Evolutionary conservation across 768 basidiomycete genomes (phyloP), one percentile per base, ranked within the genome.

Genomic region (Phylloporus rhodoxanthus): DNA sequence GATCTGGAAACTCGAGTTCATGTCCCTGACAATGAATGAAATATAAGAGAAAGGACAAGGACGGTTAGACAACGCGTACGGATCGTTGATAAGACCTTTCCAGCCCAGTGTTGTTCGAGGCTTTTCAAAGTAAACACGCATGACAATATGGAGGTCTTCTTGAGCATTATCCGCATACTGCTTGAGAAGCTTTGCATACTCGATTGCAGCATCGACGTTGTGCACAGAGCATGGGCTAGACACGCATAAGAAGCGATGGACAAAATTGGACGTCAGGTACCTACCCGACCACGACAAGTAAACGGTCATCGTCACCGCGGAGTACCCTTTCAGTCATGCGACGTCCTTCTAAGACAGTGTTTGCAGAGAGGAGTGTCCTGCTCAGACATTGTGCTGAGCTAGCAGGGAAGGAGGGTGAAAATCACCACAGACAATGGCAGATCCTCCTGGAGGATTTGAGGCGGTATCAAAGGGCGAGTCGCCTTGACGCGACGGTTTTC

Each of bases 81-180:
- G 94, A 62, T 97, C 93, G 64, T 97, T 98, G 70, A 98, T 97
- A 54, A 98, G 80, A 32, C 95, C 95, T 68, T 99, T 99, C 95
- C 95, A 99, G 23, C 96, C 96, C 42, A 98, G 87, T 0, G 95
- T 97, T 7, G 95, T 98, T 26, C 95, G 78, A 1, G 86, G 86
- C 61, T 98, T 98, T 61, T 98, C 95, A 63, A 98, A 99, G 75
- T 99, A 98, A 58, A 97, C 92, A 23, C 93, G 85, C 95, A 98
- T 98, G 57, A 98, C 76, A 61, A 99, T 96, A 68, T 87, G 78
- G 28, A 99, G 77, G 58, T 97, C 96, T 10, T 89, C 84, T 61
- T 81, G 82, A 39, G 87, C 82, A 10, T 69, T 68, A 32, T 92
- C 85, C 6, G 92, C 88, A 62, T 97, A 97, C 32, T 72, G 78